Base-by-base conservation (phyloP, 352 stramenopile genomes). In the Globisporangium carolinianum region DNA sequence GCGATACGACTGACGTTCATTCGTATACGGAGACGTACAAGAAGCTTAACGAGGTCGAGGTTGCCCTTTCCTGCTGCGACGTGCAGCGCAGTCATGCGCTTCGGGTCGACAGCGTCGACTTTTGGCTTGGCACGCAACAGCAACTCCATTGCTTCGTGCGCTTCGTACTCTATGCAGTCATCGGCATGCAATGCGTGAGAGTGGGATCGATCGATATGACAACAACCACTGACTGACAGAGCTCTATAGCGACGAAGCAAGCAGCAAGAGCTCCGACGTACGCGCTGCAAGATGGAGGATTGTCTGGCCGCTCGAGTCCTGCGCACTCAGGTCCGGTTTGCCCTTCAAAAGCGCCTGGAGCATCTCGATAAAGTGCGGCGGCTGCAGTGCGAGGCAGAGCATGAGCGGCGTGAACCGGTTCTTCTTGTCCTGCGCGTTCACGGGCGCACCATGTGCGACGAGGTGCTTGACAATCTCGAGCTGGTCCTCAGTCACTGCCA, bases 401-500 rank as follows among this genome's bases (percentile, higher is more conserved):
- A 91, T 91, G 36, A 88, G 55, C 36, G 82, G 76, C 51, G 82
- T 91, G 64, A 89, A 89, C 43, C 68, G 72, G 53, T 72, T 82
- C 65, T 89, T 89, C 69, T 87, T 91, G 36, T 89, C 75, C 63
- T 89, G 77, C 49, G 81, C 61, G 37, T 91, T 85, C 12, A 91
- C 70, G 57, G 72, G 68, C n/a, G 71, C 77, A 12, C 82, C 79
- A 71, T 87, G 78, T 55, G 69, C 67, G 35, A 89, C 78, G 17
- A 91, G 66, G 57, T 87, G 71, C 65, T 84, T 68, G 38, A 89
- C 82, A 58, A 91, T 72, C 57, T 86, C 69, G 51, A 89, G 48
- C 57, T 89, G 77, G 48, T 87, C 79, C 50, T 91, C 82, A 10
- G 79, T 63, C 39, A 91, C 79, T 10, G 82, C 82, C 47, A 89